Base-by-base conservation (phyloP, 768 basidiomycete genomes). In the Hericium rajendrae region DNA sequence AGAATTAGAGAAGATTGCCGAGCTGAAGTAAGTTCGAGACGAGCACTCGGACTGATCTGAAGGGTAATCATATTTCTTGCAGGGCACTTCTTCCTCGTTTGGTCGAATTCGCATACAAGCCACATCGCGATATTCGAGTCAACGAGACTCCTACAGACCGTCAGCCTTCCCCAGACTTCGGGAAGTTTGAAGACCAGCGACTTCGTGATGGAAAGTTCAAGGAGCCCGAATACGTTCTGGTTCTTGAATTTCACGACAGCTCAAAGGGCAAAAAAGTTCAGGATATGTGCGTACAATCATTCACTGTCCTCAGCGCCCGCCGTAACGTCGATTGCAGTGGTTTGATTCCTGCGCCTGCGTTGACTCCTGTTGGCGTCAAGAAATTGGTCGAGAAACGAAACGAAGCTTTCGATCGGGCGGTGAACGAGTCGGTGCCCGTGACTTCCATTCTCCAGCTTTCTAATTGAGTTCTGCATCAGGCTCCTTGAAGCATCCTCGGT, bases 71-170 rank as follows among this genome's bases (percentile, higher is more conserved):
- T 38, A 16, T 50, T 57, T 48, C 39, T 50, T 56, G 2, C 57
- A 91, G 90, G 70, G 82, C 89, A 9, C 76, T 95, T n/a, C 72
- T 94, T 13, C 92, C 92, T 1, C 83, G 86, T 57, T 73, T 91
- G 41, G 74, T 95, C 63, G 84, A 79, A 53, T 94, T 94, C 64
- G 85, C 90, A 6, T 94, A 93, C 66, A 84, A 86, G 60, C 83
- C 87, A 55, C 70, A 73, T 32, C 75, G 79, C 49, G 78, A 87
- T 48, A 68, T 89, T 12, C 79, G 79, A 53, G 75, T 86, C 54
- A 77, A 86, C 10, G 65, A 65, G 6, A 69, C 74, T 38, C 62
- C 59, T 20, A 54, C 54, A 0, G 56, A 57, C 32, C 71, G 70
- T 38, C 64, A 60, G 11, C 49, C 20, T 1, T 76, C 74, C 20